Evolutionary conservation across 2,329 filamentous ascomycete species (phyloP), one percentile per base, ranked within the genome.

Genomic region (Talaromyces sp.): DNA sequence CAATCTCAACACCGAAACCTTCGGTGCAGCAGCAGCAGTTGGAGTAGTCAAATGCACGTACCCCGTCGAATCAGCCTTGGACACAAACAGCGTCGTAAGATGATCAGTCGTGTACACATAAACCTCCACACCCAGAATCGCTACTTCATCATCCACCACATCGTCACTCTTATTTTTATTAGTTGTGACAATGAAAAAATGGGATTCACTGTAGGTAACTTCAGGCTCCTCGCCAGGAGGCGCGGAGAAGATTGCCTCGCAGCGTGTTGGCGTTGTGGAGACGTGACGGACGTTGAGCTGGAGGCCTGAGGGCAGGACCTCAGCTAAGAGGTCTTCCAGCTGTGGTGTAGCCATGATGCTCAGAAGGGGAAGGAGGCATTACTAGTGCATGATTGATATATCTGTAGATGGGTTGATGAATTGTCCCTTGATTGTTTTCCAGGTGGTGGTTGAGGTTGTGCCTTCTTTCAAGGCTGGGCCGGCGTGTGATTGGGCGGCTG

Each of bases 41-140:
- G 19, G 72, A 59, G 72, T 59, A 80, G 45, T 5, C 1, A 90
- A 82, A 69, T 88, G 83, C 10, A 97, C 80, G 74, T 92, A 96
- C 27, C 96, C 95, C 0, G 94, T 97, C 10, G 95, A 97, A 79
- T 99, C 95, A 58, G 95, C 95, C 78, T 99, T 99, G 68, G 93
- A 94, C 27, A 99, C 90, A 76, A 99, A 99, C 63, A 98, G 85
- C 3, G 91, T 97, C 1, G 91, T 96, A 27, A 92, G 86, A 71
- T 86, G 85, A 54, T 86, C 85, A 0, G 93, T 97, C 0, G 88
- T 91, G 78, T 96, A 99, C 67, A 99, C 86, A 71, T 95, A 84
- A 61, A 97, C 84, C 75, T 99, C 95, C 68, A 99, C 85, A 17
- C 91, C 94, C 66, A 96, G 89, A 8, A 94, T 84, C 6, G 97